These are phyloP conservation scores for Botrytis hyacinthi DNA, from an alignment of 2,329 filamentous ascomycete genomes.

Conservation along the genomic window DNA sequence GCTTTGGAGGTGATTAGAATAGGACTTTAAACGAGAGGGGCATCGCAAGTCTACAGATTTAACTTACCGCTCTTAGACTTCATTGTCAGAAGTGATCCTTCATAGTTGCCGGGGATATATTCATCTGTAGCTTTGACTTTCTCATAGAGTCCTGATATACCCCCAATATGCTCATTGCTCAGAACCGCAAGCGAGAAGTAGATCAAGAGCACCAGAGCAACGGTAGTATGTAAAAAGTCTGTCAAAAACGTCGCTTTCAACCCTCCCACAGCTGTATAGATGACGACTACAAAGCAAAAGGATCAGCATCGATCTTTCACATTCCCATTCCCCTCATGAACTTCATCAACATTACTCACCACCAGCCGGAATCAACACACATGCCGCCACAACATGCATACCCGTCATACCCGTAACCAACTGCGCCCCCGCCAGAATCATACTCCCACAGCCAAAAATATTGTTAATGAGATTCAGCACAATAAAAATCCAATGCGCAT, in stretches of 20 bases:
- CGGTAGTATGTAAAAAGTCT: conserved; percentile 43
- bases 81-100: conserved; percentile 49
- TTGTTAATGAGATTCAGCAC: conserved; percentile 45
- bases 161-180: conserved; percentile 44
- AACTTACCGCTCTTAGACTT: conserved; percentile 42
- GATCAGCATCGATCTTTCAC: neutral
- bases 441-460: conserved; percentile 46
- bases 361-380: conserved; percentile 27
- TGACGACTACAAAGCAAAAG: conserved; percentile 30
- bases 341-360: conserved; percentile 22
- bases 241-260: conserved; percentile 30
- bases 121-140: conserved; percentile 45
- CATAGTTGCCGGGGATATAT: conserved; percentile 47
- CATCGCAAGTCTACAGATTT: neutral
- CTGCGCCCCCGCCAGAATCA: conserved; percentile 48
- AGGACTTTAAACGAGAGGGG: neutral
- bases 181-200: conserved; percentile 49
- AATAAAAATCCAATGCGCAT: conserved; percentile 44
- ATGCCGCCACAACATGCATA: conserved; percentile 30
- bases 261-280: conserved; percentile 28
- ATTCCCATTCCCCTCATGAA: neutral
- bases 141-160: conserved; percentile 46
- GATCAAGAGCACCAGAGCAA: conserved; percentile 48
- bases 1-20: conserved; percentile 26
- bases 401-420: conserved; percentile 32